These are phyloP conservation scores for Termitomyces bulborhizus DNA, from an alignment of 768 basidiomycete genomes.

Conservation along the genomic window DNA sequence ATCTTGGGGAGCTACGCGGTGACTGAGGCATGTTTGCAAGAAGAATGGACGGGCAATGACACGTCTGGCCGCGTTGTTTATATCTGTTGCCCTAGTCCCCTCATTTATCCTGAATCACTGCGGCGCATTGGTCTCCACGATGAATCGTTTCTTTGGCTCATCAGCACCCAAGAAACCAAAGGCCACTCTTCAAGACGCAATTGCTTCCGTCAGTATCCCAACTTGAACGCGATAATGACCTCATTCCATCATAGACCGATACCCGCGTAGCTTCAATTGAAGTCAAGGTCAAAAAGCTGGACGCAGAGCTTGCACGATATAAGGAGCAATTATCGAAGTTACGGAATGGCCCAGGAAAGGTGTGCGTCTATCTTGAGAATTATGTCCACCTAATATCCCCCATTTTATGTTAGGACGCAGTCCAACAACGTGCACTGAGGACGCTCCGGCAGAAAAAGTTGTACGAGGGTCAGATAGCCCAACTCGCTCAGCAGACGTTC, in stretches of 20 bases:
- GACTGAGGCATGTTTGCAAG: constrained; percentile 7
- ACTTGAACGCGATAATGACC: constrained; percentile 5
- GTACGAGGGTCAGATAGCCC: constrained; percentile 90
- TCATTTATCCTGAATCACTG: background rate
- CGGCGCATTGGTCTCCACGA: constrained; percentile 1
- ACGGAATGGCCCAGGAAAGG: constrained; percentile 93
- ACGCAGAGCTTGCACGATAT: constrained; percentile 86
- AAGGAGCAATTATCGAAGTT: constrained; percentile 96
- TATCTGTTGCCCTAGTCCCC: background rate
- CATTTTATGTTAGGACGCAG: constrained; percentile 57
- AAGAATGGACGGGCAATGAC: background rate
- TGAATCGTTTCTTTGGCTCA: constrained; percentile 84
- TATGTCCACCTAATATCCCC: background rate
- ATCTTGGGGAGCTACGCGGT: constrained; percentile 3
- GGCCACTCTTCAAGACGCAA: constrained; percentile 87
- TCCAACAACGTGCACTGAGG: constrained; percentile 90
- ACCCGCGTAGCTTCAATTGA: constrained; percentile 81
- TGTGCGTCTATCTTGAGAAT: constrained; percentile 23
- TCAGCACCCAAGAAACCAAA: constrained; percentile 79
- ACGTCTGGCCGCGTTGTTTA: constrained; percentile 12
- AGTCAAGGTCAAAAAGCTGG: constrained; percentile 95
- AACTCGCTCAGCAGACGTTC: constrained; percentile 91
- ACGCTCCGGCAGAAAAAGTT: constrained; percentile 93
- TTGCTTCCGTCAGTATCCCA: constrained; percentile 58
- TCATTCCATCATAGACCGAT: constrained; percentile 60